Evolutionary conservation across 2,329 filamentous ascomycete species (phyloP), one percentile per base, ranked within the genome.

Genomic region (Cryphonectria carpinicola): DNA sequence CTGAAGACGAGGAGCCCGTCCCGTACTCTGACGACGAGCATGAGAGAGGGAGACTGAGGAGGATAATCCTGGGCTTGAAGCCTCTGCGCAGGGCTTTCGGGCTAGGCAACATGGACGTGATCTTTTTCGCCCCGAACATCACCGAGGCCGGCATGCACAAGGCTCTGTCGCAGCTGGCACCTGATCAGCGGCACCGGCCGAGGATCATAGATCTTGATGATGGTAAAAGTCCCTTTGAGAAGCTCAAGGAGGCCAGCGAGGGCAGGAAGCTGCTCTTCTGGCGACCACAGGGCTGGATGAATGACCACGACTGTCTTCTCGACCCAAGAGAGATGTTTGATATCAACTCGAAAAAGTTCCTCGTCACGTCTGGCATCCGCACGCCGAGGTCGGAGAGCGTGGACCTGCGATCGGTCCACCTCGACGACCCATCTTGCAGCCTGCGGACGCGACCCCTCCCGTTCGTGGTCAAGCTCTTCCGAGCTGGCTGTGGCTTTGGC

Each of bases 221-320:
- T 7, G 49, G 65, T 22, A 60, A 46, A 3, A 65, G 58, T 13
- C 49, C 73, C 14, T 37, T 32, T 10, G 46, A 65, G 6, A 65
- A 74, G 56, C 70, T 76, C 11, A 67, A 56, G 5, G 37, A 68
- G 43, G 62, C 68, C 3, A 70, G 68, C 4, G 32, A 67, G 41
- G 65, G 69, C 22, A 71, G 68, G 67, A 75, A 75, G 25, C 62
- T 76, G 17, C 70, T 75, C 28, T 76, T 76, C 65, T 76, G 75
- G 75, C 62, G 75, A 17, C 75, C 75, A 6, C 75, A 76, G 61
- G 74, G 69, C 10, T 76, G 75, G 75, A 76, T 76, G 75, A 68
- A 71, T 25, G 58, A 70, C 2, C 73, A 75, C 58, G 70, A 73
- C 63, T 76, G 75, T 41, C 72, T 76, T 2, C 69, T 74, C 41